Evolutionary conservation across 768 basidiomycete genomes (phyloP), one percentile per base, ranked within the genome.

Genomic region (Leccinum sublutescens): DNA sequence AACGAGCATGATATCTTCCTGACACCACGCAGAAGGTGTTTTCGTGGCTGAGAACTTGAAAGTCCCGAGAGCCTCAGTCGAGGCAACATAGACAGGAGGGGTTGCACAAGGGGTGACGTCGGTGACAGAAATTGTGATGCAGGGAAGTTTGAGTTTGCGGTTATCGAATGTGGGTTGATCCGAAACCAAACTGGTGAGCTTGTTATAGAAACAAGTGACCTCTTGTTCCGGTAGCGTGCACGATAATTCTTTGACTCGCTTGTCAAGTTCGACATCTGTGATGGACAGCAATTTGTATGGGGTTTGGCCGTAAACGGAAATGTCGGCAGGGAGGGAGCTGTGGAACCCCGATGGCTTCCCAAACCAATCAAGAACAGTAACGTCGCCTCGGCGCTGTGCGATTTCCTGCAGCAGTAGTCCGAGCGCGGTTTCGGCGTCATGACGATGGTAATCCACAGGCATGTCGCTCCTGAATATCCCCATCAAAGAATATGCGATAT

Each of bases 381-480:
- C 31, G 11, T 64, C 66, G 9, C 60, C 56, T 25, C 56, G 49
- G 7, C 59, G 65, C 27, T 56, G 48, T 7, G 1, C 25, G 2
- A 50, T 50, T 31, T 66, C 65, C 19, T 64, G 57, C 17, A 64
- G 31, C 17, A 64, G 58, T 1, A 38, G 62, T 3, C 63, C 63
- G 17, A 64, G 63, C 2, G 63, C 63, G 5, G 43, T n/a, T 0
- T 58, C 56, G 7, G 19, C 36, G 27, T 62, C 62, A 15, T 36
- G 36, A 4, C 60, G 36, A 21, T 8, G 6, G 7, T 55, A 47
- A 19, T 63, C 54, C 27, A 56, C 52, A 12, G 25, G 21, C 6
- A 63, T 38, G 19, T 64, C 63, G 3, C 63, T 64, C 23, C 25
- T 55, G 56, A 64, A 60, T 47, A 64, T 60, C 17, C 63, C 63